Base-by-base conservation (phyloP, 2,329 filamentous ascomycete species). In the Aspergillus ochraceus region DNA sequence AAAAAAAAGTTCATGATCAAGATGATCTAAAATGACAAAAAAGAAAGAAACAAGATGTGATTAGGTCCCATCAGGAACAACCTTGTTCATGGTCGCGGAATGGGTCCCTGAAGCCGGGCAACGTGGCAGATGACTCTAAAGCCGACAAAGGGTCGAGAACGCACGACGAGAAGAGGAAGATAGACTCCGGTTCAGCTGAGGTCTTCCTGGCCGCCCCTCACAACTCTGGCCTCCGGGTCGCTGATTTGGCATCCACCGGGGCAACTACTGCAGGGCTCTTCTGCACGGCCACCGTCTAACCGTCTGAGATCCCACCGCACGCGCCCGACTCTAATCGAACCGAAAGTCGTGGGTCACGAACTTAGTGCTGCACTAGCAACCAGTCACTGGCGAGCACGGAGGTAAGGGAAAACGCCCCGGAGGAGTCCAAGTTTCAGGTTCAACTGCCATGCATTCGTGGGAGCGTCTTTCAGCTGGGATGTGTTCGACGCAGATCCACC, bases 401-500 rank as follows among this genome's bases (percentile, higher is more conserved):
- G 22, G 24, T 24, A 29, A 42, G 24, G 50, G 39, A 20, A 19
- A 52, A 29, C 17, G 42, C 24, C 24, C n/a, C 6, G 30, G 30
- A 49, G 54, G 42, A 54, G 19, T 36, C 20, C 26, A 30, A 17
- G 49, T 36, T 20, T 42, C 51, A 24, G 22, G 30, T 56, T 51
- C 51, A 61, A 61, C 59, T 54, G 56, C 42, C 59, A 17, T 58
- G 59, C 59, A 52, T 50, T 46, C 17, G 42, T 6, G 42, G 5
- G 20, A 46, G n/a, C n/a, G 39, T 32, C 29, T n/a, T 64, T 64
- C 62, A 64, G 62, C 62, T 62, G 62, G 60, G 55, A 57, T 64
- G 62, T 64, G 8, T 45, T 42, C 47, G 20, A 53, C 22, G 20
- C 9, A 12, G 12, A 4, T 30, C 24, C 24, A 51, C 57, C 52